Base-by-base conservation (phyloP, 371 early-diverging fungal species). In the Aphelidium insulamus region DNA sequence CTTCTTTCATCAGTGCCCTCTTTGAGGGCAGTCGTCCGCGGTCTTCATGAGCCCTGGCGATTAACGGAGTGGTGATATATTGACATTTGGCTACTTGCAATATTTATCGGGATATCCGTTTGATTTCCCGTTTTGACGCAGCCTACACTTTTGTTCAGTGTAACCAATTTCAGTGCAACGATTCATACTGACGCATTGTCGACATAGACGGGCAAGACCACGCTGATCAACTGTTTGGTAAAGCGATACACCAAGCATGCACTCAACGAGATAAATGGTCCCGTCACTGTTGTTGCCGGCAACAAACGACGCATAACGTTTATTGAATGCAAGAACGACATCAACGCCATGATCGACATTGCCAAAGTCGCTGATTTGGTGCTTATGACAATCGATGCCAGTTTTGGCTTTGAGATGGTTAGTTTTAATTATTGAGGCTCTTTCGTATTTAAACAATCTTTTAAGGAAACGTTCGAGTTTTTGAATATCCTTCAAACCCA, bases 321-420 rank as follows among this genome's bases (percentile, higher is more conserved):
- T 57, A 70, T 97, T 37, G 91, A 97, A 50, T 80, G 86, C 49
- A 66, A 75, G 41, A 90, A 90, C 50, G 97, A 97, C 45, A 66
- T 98, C 45, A 86, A 92, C 54, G 67, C 80, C 5, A 86, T 97
- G 81, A 84, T 97, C 34, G 98, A 98, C 55, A 59, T 87, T 16
- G 87, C 85, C 31, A 99, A 99, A 55, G 66, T 97, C 16, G 88
- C 92, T 0, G 99, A 99, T 57, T 50, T 98, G 36, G 86, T 97
- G 2, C 65, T 99, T 24, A 57, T 99, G 35, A 57, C 80, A 46
- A 80, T 99, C 39, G 92, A 98, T 50, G 94, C 91, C 4, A 77
- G 75, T 45, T 92, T 79, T 50, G 97, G 97, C 19, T 82, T 98
- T 54, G 97, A 97, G 55, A 97, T 94, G 92, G 69, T 71, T 45